A percentile compares a stretch with the other conserved stretches of the same genome.
These are phyloP conservation scores for Micractinium sp. DNA, from an alignment of 139 green algal genomes.

Conservation along the genomic window DNA sequence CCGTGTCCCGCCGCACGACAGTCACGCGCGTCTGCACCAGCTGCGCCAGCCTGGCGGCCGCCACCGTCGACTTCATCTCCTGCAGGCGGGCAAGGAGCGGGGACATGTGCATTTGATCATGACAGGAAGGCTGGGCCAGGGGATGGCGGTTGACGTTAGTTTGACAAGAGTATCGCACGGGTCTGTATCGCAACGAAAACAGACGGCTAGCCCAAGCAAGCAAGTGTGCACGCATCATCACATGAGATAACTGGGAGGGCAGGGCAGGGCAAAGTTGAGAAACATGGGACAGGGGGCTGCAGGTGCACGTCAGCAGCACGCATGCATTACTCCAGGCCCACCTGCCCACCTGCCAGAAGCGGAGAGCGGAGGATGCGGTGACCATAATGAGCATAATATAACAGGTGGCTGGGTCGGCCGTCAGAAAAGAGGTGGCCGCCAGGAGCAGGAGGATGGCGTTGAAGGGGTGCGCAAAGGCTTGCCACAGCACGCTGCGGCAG, in stretches of 20 bases:
- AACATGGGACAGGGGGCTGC: neutral
- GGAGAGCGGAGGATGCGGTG: neutral
- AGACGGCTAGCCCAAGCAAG: too few relatives aligned
- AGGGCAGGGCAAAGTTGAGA: neutral
- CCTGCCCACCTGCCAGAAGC: constrained; percentile 18
- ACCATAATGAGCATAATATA: constrained; percentile 21
- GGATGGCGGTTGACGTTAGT: too few relatives aligned
- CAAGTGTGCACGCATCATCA: too few relatives aligned
- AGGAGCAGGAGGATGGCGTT: constrained; percentile 35
- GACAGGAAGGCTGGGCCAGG: neutral
- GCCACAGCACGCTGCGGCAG: neutral
- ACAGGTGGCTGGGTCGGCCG: neutral
- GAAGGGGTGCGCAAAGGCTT: constrained; percentile 27
- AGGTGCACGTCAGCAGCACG: neutral
- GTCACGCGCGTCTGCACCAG: neutral
- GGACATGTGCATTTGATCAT: too few relatives aligned
- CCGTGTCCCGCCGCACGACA: neutral
- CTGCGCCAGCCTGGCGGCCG: neutral
- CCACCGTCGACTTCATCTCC: constrained; percentile 13
- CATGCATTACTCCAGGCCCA: neutral
- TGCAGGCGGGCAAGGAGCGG: too few relatives aligned
- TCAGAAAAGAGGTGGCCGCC: neutral
- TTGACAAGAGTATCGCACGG: neutral
- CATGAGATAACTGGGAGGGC: too few relatives aligned
- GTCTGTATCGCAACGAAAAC: neutral